Evolutionary conservation across 805 yeast species (phyloP).

Genomic region (Cyberlindnera bimundalis): DNA sequence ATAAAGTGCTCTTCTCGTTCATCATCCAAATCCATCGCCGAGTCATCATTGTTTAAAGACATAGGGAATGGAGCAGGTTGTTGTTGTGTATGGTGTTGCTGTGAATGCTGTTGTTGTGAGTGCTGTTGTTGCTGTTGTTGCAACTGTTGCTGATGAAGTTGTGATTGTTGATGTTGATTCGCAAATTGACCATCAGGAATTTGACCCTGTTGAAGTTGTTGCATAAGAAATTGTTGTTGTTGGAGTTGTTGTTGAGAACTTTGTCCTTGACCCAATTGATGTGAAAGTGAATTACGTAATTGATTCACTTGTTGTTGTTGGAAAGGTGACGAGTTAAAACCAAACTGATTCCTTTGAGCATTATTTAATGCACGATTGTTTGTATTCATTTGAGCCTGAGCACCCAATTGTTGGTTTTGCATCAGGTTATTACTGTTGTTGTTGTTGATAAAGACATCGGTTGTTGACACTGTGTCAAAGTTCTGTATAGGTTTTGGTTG

Average conservation of each 20-base stretch:
- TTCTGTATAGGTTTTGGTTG: slow-evolving; percentile 51
- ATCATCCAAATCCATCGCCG: slow-evolving; percentile 39
- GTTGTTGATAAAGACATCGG: slow-evolving; percentile 75
- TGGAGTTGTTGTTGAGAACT: slow-evolving; percentile 9
- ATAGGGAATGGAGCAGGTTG: slow-evolving; percentile 32
- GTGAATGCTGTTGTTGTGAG: slow-evolving; percentile 6
- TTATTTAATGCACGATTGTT: slow-evolving; percentile 2
- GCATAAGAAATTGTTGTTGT: slow-evolving; percentile 13
- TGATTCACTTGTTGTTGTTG: slow-evolving; percentile 15
- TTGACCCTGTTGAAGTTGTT: slow-evolving; percentile 15
- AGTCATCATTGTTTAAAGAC: slow-evolving; percentile 30
- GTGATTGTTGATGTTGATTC: slow-evolving; percentile 18
- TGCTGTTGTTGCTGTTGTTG: slow-evolving; percentile 15
- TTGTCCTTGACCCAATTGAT: slow-evolving; percentile 12
- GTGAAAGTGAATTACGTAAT: slow-evolving; percentile 16
- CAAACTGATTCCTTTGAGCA: slow-evolving; percentile 25
- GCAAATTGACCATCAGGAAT: slow-evolving; percentile 20
- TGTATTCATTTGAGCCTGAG: background rate
- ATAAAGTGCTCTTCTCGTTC: slow-evolving; percentile 75
- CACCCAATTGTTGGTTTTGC: slow-evolving; percentile 20
- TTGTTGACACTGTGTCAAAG: slow-evolving; percentile 88
- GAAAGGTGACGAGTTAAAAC: slow-evolving; percentile 12
- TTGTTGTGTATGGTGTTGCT: slow-evolving; percentile 10
- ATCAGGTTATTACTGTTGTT: slow-evolving; percentile 23
- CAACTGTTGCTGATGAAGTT: slow-evolving; percentile 14